These are phyloP conservation scores for Elsinoe arachidis DNA, from an alignment of 2,329 filamentous ascomycete species.

Conservation along the genomic window DNA sequence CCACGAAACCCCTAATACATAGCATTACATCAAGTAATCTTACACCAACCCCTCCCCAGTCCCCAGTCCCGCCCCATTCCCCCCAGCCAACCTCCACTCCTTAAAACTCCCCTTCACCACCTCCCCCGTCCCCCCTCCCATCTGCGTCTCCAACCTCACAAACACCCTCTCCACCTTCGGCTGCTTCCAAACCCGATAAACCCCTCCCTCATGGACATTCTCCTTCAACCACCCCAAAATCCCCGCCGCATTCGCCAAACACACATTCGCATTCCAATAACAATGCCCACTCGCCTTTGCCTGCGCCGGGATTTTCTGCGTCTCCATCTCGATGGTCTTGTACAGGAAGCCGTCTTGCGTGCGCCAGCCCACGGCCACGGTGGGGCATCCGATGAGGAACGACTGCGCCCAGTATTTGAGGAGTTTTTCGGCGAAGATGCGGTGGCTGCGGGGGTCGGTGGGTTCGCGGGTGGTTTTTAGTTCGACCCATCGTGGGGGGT, in stretches of 20 bases:
- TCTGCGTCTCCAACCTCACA: slow-evolving; percentile 12
- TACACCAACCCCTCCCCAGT: not conserved
- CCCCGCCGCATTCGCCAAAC: slow-evolving; percentile 76
- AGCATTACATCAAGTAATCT: not conserved
- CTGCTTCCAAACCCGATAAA: slow-evolving; percentile 70
- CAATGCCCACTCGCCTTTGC: slow-evolving; percentile 57
- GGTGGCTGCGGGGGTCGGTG: slow-evolving; percentile 55
- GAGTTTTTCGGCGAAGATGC: slow-evolving; percentile 80
- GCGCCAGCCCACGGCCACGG: slow-evolving; percentile 84
- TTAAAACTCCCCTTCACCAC: slow-evolving; percentile 1
- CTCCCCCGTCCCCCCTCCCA: not conserved
- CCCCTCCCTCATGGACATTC: slow-evolving; percentile 57
- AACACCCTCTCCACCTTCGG: slow-evolving; percentile 58
- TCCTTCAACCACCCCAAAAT: slow-evolving; percentile 52
- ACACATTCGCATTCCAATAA: slow-evolving; percentile 85
- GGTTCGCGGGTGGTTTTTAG: slow-evolving; percentile 65
- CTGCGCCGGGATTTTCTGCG: slow-evolving; percentile 65
- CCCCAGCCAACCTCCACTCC: not conserved
- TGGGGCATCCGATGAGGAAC: slow-evolving; percentile 72
- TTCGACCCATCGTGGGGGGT: slow-evolving; percentile 85
- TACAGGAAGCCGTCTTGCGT: slow-evolving; percentile 62
- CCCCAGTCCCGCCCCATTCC: no score
- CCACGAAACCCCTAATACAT: not conserved
- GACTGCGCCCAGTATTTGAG: slow-evolving; percentile 91
- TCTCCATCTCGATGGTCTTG: slow-evolving; percentile 69